Base-by-base conservation (phyloP, 169 alveolate species). In the Eimeria falciformis region DNA sequence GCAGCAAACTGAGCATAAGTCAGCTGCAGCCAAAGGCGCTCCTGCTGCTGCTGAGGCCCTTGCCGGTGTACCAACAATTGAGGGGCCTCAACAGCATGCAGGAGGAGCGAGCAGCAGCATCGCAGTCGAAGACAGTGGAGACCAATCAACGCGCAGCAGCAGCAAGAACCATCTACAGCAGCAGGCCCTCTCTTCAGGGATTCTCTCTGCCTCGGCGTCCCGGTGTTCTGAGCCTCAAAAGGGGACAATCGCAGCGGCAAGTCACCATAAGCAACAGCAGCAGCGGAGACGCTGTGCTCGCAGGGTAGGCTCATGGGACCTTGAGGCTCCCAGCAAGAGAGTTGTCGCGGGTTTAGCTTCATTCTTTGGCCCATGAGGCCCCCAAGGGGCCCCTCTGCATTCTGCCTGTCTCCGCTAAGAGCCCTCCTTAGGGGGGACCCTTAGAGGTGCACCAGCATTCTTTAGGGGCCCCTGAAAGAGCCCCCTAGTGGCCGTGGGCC, bases 231-330 rank as follows among this genome's bases (percentile, higher is more conserved):
- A n/a, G n/a, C 7, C 71, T 5, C 33, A 58, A 58, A 58, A 7
- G 7, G 21, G 9, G 7, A 21, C 18, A 58, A 58, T 7, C 21
- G 11, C 71, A 9, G 27, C 71, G 5, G 71, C 71, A 14, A 58
- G 21, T 21, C 71, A 14, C 33, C 71, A n/a, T 7, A 7, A n/a
- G 27, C 71, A 58, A 27, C 71, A 58, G 71, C 71, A 58, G 71
- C 71, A 58, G 71, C 71, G 27, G 18, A 58, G 71, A n/a, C 71
- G 71, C 71, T 58, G 71, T 58, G 71, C 71, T 5, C 71, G 71
- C 27, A 58, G 71, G 33, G 21, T 7, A n/a, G 71, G 25, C 9
- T 9, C 71, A 5, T 58, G 71, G 33, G 21, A 58, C 25, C 27
- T 11, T 5, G 25, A 58, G 71, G 71, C 71, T 27, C 71, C 71